Conservation (phyloP, 1,284 basidiomycete species). For the Ceratobasidium sp. region DNA sequence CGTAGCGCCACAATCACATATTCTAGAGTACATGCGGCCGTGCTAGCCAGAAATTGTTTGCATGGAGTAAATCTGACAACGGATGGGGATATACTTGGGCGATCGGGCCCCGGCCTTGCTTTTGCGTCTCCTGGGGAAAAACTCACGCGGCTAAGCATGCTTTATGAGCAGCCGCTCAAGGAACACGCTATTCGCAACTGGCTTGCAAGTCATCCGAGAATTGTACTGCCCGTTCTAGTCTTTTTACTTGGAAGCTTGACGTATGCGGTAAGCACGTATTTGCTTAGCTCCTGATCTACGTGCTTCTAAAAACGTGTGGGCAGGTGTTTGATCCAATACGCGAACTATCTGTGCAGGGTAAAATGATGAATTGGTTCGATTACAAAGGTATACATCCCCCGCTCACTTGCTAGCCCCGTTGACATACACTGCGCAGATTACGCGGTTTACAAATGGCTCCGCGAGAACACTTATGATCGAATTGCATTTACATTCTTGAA, state of each 20-base stretch:
- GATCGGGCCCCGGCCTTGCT: conserved; percentile 44
- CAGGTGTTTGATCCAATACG: conserved; percentile 94
- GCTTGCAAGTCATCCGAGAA: conserved; percentile 85
- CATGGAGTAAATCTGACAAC: conserved; percentile 71
- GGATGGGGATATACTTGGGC: conserved; percentile 47
- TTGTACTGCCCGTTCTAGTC: conserved; percentile 84
- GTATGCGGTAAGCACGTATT: conserved; percentile 74
- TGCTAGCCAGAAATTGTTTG: conserved; percentile 85
- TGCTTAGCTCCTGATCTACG: conserved; percentile 3
- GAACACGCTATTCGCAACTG: conserved; percentile 84
- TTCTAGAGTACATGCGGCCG: conserved; percentile 71
- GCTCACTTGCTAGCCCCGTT: neutral
- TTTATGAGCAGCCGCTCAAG: conserved; percentile 80
- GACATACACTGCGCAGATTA: conserved; percentile 60
- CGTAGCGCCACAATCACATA: conserved; percentile 75
- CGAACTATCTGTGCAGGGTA: conserved; percentile 82
- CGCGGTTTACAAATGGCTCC: conserved; percentile 73
- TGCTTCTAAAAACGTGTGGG: conserved; percentile 1
- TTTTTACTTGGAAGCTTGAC: conserved; percentile 90
- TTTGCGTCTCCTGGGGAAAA: conserved; percentile 49
- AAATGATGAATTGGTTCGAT: conserved; percentile 86
- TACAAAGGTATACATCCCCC: conserved; percentile 64
- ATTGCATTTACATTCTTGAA: conserved; percentile 54
- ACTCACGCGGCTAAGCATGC: conserved; percentile 69
- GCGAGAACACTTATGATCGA: conserved; percentile 64